Evolutionary conservation across 2,329 filamentous ascomycete species (phyloP).

Genomic region (Tolypocladium pustulatum): DNA sequence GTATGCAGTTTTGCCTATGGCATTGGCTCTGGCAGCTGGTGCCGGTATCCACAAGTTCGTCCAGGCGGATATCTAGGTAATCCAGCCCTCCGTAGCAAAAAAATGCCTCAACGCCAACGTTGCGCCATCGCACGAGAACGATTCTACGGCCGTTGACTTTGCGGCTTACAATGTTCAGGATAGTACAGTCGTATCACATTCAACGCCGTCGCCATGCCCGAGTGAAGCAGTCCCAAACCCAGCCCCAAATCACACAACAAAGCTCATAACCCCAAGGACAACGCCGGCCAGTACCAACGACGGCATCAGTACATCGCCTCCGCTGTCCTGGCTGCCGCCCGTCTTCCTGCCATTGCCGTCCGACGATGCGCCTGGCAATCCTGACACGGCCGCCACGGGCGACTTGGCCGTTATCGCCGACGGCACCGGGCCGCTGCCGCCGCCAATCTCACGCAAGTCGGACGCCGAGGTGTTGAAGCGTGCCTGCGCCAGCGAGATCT

Average conservation of each 20-base stretch:
- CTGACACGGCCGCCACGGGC: conserved; percentile 38
- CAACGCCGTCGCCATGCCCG: background rate
- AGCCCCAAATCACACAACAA: background rate
- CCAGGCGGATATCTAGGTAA: background rate
- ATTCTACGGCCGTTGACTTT: background rate
- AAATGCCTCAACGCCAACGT: background rate
- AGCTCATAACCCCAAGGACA: background rate
- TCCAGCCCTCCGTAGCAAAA: background rate
- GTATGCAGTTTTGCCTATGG: background rate
- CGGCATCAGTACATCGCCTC: background rate
- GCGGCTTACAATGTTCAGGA: background rate
- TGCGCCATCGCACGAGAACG: background rate
- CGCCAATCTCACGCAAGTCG: conserved; percentile 44
- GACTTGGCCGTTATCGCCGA: conserved; percentile 39
- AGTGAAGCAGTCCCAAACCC: background rate
- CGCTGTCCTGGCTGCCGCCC: conserved; percentile 3
- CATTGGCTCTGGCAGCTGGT: background rate
- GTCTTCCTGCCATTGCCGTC: background rate
- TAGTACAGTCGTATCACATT: background rate
- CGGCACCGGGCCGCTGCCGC: conserved; percentile 38
- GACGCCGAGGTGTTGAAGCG: conserved; percentile 41
- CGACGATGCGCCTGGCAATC: conserved; percentile 14
- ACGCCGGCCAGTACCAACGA: background rate
- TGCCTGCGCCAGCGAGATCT: conserved; percentile 60
- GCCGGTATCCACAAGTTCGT: background rate